Base-by-base conservation (phyloP, 352 stramenopile genomes). In the Globisporangium nagaii region DNA sequence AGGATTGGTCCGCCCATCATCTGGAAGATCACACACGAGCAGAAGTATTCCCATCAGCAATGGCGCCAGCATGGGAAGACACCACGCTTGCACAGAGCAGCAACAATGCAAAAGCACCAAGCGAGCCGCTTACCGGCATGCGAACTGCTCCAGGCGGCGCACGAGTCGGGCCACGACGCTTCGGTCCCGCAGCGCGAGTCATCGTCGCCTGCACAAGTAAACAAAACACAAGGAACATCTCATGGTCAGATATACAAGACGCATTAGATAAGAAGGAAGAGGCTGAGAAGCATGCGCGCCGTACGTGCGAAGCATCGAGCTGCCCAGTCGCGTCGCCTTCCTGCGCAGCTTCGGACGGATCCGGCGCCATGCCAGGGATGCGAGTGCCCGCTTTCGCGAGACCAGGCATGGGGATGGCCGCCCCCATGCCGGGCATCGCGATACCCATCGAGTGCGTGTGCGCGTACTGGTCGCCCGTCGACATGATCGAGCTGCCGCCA, bases 361-460 rank as follows among this genome's bases (percentile, higher is more conserved):
- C 54, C 15, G 56, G 22, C 12, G 67, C 67, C 79, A 90, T 88
- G 24, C 84, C 79, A 28, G 84, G 84, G 28, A 92, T 67, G 41
- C 81, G 62, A 13, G 79, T 83, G 15, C 78, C 79, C 0, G 73
- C 64, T 46, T 90, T 90, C 11, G 80, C 73, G 12, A 94, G 59
- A 9, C 84, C 84, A 15, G 84, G 81, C 84, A 94, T 94, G 0
- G 84, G 84, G 56, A 94, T 84, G 7, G 79, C 84, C 4, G 79
- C 80, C 0, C 80, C 81, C 78, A 94, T 89, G 10, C 81, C 84
- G 2, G 84, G 84, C 76, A 94, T 89, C 3, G 78, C 64, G 9
- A 92, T 73, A 12, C 82, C 82, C 70, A 86, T 86, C 31, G 71
- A 67, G 44, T 87, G 70, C 20, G 57, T 75, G 40, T 90, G 68